Base-by-base conservation (phyloP, 2,329 filamentous ascomycete genomes). In the Aspergillus puulaauensis region DNA sequence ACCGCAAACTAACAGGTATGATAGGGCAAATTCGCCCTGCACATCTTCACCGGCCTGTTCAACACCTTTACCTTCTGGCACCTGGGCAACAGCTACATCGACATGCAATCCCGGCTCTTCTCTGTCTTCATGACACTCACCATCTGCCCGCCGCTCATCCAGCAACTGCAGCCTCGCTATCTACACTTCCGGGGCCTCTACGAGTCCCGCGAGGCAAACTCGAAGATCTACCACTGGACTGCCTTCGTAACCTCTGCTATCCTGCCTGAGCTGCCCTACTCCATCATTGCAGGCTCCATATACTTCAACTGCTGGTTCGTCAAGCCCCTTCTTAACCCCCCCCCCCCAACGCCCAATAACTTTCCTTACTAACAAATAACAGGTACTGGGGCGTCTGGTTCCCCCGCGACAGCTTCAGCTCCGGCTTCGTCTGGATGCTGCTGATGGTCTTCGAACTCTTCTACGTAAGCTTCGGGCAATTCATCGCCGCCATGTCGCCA, bases 191-290 rank as follows among this genome's bases (percentile, higher is more conserved):
- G 89, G 4, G 79, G 83, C 33, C 80, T 93, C 24, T 95, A 90
- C 75, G 77, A 88, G 69, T 85, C 82, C 2, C 83, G 90, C 5
- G 90, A 95, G 71, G 83, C 86, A 49, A 90, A 84, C n/a, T 85
- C 88, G 15, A 91, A 91, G 71, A 91, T 91, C 24, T 95, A 93
- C 74, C 87, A 84, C 2, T 92, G 90, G 89, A 74, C 83, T 14
- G 87, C 89, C 0, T 90, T 89, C 73, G 82, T 84, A 0, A 86
- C 85, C 2, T 87, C 83, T 0, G 82, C 83, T 1, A 82, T 91
- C 5, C 64, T 90, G 1, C 86, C 83, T 15, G 90, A 93, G 71
- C 79, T 92, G 0, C 90, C 90, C 0, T 91, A 90, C 63, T 82
- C 83, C 0, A 75, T 91, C 12, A 69, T 90, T 4, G 84, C 86